Conservation (phyloP, 2,329 filamentous ascomycete species). For the Podosphaera xanthii region DNA sequence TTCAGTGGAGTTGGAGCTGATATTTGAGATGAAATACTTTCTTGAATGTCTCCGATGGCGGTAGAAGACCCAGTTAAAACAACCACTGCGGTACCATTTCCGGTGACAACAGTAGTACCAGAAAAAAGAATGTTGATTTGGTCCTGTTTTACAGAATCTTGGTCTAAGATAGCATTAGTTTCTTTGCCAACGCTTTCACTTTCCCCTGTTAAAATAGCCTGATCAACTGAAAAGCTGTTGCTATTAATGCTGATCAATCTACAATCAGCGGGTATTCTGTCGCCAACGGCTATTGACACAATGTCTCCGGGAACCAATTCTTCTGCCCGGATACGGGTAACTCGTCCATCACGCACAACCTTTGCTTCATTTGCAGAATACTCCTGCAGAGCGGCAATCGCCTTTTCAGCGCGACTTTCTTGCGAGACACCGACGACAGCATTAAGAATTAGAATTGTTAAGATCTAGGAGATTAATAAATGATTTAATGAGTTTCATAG, state of each 20-base stretch:
- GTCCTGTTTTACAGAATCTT: conserved; percentile 83
- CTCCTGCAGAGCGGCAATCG: conserved; percentile 91
- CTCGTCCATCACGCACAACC: conserved; percentile 55
- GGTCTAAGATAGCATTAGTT: conserved; percentile 42
- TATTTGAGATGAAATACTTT: conserved; percentile 94
- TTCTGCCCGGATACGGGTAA: conserved; percentile 78
- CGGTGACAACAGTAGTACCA: conserved; percentile 88
- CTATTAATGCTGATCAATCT: conserved; percentile 74
- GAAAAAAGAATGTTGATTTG: conserved; percentile 97
- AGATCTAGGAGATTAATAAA: conserved; percentile 35
- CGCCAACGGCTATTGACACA: conserved; percentile 67
- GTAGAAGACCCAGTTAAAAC: conserved; percentile 75
- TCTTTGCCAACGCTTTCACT: conserved; percentile 93
- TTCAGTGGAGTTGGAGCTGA: conserved; percentile 93
- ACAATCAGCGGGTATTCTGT: conserved; percentile 88
- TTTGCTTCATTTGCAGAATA: conserved; percentile 98
- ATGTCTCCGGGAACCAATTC: conserved; percentile 90
- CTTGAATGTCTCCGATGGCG: conserved; percentile 94
- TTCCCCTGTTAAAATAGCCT: conserved; percentile 91
- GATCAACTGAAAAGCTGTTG: conserved; percentile 92
- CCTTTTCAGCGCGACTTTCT: conserved; percentile 96
- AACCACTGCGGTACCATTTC: conserved; percentile 76
- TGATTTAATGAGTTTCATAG: background rate
- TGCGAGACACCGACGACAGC: conserved; percentile 94
- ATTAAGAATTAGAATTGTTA: conserved; percentile 92